Base-by-base conservation (phyloP, 345 rosid species). In the Zanthoxylum bungeanum region DNA sequence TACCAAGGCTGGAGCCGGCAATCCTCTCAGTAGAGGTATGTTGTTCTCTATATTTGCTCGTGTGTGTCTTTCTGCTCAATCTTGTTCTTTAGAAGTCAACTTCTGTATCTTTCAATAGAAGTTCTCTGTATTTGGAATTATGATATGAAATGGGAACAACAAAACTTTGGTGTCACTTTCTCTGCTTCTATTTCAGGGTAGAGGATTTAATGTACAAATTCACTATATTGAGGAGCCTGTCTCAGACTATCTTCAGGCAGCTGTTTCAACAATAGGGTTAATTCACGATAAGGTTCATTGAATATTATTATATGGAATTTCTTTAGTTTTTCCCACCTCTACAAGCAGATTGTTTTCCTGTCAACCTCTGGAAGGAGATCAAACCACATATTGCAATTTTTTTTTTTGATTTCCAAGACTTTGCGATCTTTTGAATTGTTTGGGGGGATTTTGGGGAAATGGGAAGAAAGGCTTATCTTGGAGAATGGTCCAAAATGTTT, bases 21-120 rank as follows among this genome's bases (percentile, higher is more conserved):
- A 88, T 95, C 83, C 79, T 95, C 59, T 95, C 97, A 24, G 96
- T 92, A 34, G 99, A 92, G 97, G 98, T 94, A 79, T 68, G 52
- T 58, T 75, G 12, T 64, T 42, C 49, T 55, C 51, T 22, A 6
- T 25, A 5, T 68, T 7, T 34, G 33, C 17, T 4, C 8, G 17
- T 66, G 17, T 34, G 51, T 68, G 25, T 34, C 22, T 30, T 17
- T 64, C 62, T 24, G 33, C 5, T 8, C 19, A 62, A 44, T 36
- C 53, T 9, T 39, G 63, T 7, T 12, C 24, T 65, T 59, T 53
- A 42, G 65, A 51, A 55, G 36, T 36, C 12, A 12, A 51, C 31
- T 47, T 69, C 50, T 28, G 58, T 44, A 31, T 47, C 12, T 30
- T 69, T 30, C 50, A 17, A 33, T 14, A n/a, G 70, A 55, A 64